These are phyloP conservation scores for Saururus chinensis DNA, from an alignment of 164 flowering plant species.

Conservation along the genomic window DNA sequence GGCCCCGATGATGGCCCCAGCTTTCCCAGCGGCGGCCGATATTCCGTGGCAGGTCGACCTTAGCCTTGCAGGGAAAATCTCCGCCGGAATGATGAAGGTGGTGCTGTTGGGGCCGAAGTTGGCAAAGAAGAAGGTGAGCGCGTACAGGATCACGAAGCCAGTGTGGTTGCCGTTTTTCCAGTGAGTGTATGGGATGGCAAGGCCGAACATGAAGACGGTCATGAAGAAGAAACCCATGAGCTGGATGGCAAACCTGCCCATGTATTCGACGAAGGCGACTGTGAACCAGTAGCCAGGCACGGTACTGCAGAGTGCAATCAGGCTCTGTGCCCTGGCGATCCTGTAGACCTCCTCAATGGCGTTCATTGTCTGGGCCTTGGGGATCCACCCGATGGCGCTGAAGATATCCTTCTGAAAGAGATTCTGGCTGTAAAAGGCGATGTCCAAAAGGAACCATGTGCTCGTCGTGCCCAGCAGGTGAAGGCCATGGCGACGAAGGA, in stretches of 20 bases:
- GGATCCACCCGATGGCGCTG: constrained; percentile 12
- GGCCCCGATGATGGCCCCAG: constrained; percentile 8
- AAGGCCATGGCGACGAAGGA: constrained; percentile 8
- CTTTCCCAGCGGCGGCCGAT: constrained; percentile 9
- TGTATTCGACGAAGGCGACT: constrained; percentile 8
- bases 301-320: constrained; percentile 12
- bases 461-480: constrained; percentile 9
- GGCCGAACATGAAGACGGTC: constrained; percentile 10
- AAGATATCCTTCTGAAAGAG: constrained; percentile 17
- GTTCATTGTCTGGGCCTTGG: constrained; percentile 6
- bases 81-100: constrained; percentile 9
- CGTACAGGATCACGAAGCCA: constrained; percentile 11
- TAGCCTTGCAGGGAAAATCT: constrained; percentile 10
- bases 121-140: constrained; percentile 11
- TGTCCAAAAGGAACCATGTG: constrained; percentile 12
- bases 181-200: constrained; percentile 10
- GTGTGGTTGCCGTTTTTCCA: constrained; percentile 5
- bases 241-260: constrained; percentile 10
- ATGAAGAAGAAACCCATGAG: constrained; percentile 12
- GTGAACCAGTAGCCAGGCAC: constrained; percentile 17
- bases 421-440: constrained; percentile 14
- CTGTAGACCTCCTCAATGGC: constrained; percentile 9
- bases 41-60: constrained; percentile 17
- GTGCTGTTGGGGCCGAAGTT: constrained; percentile 11
- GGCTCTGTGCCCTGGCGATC: constrained; percentile 10